These are phyloP conservation scores for Microdochium trichocladiopsis DNA, from an alignment of 2,329 filamentous ascomycete species.

Conservation along the genomic window DNA sequence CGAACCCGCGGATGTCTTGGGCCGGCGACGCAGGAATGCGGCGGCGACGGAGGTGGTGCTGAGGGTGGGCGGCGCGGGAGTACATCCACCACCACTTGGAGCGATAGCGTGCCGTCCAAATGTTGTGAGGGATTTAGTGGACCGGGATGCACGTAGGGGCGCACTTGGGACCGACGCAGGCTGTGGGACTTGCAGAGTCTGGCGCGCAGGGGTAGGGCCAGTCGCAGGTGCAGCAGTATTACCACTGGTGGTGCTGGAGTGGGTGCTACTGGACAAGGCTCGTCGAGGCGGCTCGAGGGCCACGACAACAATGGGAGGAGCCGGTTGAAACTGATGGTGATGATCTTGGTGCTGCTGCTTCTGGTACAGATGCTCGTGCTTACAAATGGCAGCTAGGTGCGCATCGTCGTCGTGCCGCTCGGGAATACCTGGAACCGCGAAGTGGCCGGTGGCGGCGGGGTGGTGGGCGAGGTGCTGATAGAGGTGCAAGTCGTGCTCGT, in stretches of 20 bases:
- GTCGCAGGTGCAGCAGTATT: background rate
- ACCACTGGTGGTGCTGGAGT: no score
- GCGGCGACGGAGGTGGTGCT: background rate
- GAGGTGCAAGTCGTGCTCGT: background rate
- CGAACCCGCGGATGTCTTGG: background rate
- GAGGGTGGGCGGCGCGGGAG: no score
- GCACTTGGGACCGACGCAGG: background rate
- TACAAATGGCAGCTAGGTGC: background rate
- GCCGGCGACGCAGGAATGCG: background rate
- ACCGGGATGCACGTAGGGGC: slow-evolving; percentile 1
- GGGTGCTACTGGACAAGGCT: background rate
- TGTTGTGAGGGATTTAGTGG: slow-evolving; percentile 1
- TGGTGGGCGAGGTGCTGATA: background rate
- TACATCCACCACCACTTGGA: no score
- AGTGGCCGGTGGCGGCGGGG: background rate
- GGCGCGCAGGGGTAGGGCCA: background rate
- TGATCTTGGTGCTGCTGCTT: background rate
- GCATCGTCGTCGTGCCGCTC: background rate
- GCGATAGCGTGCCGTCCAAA: background rate
- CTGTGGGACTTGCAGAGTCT: background rate
- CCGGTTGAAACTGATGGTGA: background rate
- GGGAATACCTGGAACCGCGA: background rate
- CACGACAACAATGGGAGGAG: background rate
- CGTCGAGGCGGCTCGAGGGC: background rate
- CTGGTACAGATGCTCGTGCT: background rate